Base-by-base conservation (phyloP, 305 asterid species). In the Ilex paraguariensis region DNA sequence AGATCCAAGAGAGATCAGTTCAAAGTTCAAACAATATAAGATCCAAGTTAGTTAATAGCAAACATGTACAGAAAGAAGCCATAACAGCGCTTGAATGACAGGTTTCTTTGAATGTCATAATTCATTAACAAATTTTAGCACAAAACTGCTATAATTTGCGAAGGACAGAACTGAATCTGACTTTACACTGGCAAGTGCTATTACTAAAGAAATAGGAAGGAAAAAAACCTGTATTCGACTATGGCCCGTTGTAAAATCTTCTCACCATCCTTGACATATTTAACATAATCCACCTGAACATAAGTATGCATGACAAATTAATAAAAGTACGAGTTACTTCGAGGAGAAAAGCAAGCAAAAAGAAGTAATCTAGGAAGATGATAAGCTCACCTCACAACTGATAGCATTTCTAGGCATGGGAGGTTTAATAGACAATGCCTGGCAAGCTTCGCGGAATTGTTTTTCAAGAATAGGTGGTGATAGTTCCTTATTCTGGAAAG, bases 401-500 rank as follows among this genome's bases (percentile, higher is more conserved):
- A 82, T 70, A 66, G 71, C 84, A 52, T 88, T 92, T 52, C 70
- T 79, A 56, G 83, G 62, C 77, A 71, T 65, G 64, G 84, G 74
- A 63, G 82, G 70, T 70, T 79, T 83, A 66, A 62, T 31, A 54
- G 96, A 78, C 66, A 74, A 71, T 68, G 91, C 73, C 70, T 82
- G 90, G 78, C 82, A 77, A 77, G 95, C 95, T 77, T 94, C 99
- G 59, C 90, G 85, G 70, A 81, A 94, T 73, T 83, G 95, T 75
- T 90, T 88, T 77, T 94, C 99, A 64, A 94, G 91, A 77, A 94
- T 75, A 72, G 83, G 92, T 32, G 85, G 75, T 46, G 96, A 83
- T 73, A 94, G 78, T 75, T 94, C 99, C 84, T 83, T 94, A 73
- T 86, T 86, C 64, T 76, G 96, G 80, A 84, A 88, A 75, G 96